Base-by-base conservation (phyloP, 805 yeast genomes). In the Lachancea quebecensis region DNA sequence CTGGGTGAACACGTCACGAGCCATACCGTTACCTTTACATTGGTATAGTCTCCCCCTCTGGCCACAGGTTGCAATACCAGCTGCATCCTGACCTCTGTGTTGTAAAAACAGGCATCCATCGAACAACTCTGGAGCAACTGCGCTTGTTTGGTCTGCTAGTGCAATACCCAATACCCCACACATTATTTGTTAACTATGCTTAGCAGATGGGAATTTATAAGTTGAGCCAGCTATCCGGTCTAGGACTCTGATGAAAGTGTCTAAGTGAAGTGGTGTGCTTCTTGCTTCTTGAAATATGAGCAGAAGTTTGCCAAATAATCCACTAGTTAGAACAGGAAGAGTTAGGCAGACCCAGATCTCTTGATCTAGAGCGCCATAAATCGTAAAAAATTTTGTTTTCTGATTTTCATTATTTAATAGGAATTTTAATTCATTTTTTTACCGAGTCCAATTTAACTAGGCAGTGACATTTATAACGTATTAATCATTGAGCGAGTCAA, bases 11-110 rank as follows among this genome's bases (percentile, higher is more conserved):
- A 93, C 99, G 61, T 93, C 99, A 58, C 95, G 78, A 48, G 96
- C 98, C 96, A 93, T 87, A 54, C 99, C 99, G 66, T 89, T 91
- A 58, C 99, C 99, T 70, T 93, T 93, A 67, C 99, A 93, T 70
- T 91, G 98, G 70, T 87, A 90, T 48, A 93, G 77, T 48, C 99
- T 77, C 52, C 98, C 99, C 50, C 91, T 81, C 38, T 84, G 73
- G 44, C 96, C 98, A 65, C 96, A 88, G 7, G 99, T 93, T 18
- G 88, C 93, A 45, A 93, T 91, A 52, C 99, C 99, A n/a, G 97
- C 96, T 10, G 99, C 99, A 65, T 93, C 99, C 70, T 93, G 99
- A 38, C 99, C 99, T 62, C 99, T 78, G 63, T 93, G 99, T 64
- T 93, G 99, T 50, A 93, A 72, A 65, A 84, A 91, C 70, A 89